A percentile compares a stretch with the other conserved stretches of the same genome.
phyloP scores from a whole-genome alignment of 257 asterid species.

The Lycium ferocissimum region DNA sequence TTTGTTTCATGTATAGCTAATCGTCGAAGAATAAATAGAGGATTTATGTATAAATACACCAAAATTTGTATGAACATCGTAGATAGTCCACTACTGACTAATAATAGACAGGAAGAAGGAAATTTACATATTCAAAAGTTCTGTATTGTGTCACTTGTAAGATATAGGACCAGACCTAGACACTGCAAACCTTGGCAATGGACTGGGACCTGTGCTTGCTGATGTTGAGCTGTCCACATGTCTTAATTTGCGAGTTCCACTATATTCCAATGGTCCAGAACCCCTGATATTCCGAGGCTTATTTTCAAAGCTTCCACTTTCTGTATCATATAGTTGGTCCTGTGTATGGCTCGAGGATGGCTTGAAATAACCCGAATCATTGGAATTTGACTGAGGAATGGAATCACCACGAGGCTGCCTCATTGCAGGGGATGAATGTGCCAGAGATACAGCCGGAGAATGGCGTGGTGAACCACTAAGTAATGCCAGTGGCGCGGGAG shows the following conservation, averaged over 20 bases:
- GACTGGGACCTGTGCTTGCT: slow-evolving; percentile 86
- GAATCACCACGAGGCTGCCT: slow-evolving; percentile 66
- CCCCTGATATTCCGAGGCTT: slow-evolving; percentile 65
- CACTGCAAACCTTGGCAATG: slow-evolving; percentile 90
- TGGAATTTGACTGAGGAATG: slow-evolving; percentile 56
- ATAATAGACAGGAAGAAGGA: slow-evolving; percentile 28
- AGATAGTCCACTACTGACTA: slow-evolving; percentile 16
- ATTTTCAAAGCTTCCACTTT: slow-evolving; percentile 52
- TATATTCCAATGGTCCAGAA: slow-evolving; percentile 93
- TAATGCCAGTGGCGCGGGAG: slow-evolving; percentile 59
- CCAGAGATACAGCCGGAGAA: slow-evolving; percentile 76
- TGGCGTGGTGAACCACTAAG: slow-evolving; percentile 68
- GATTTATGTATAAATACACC: slow-evolving; percentile 23
- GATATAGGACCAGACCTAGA: slow-evolving; percentile 96
- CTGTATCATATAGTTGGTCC: slow-evolving; percentile 62
- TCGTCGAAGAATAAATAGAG: neutral
- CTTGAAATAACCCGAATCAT: slow-evolving; percentile 69
- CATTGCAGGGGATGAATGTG: slow-evolving; percentile 76
- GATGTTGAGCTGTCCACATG: slow-evolving; percentile 83
- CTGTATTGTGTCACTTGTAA: slow-evolving; percentile 51
- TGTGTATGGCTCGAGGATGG: slow-evolving; percentile 65
- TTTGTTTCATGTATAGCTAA: neutral
- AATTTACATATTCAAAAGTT: slow-evolving; percentile 45
- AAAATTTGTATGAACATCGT: slow-evolving; percentile 29
- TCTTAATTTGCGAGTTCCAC: slow-evolving; percentile 68